These are phyloP conservation scores for Sphaerosporella brunnea DNA, from an alignment of 495 filamentous ascomycete species.

Conservation along the genomic window DNA sequence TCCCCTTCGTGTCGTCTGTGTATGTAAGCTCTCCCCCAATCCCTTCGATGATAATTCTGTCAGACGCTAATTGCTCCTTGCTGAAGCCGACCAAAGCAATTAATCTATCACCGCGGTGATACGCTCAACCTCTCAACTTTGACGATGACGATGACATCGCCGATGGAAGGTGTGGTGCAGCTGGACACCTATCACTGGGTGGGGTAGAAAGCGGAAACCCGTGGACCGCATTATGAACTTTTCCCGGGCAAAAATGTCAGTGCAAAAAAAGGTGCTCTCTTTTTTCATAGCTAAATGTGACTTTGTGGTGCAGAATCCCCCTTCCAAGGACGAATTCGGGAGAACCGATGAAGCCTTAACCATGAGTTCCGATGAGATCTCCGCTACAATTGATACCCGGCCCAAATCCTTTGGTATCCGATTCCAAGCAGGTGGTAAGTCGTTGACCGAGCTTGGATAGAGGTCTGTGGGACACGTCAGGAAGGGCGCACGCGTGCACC, in stretches of 20 bases:
- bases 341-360: conserved; percentile 9
- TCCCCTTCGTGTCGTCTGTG: conserved; percentile 12
- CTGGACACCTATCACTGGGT: conserved; percentile 13
- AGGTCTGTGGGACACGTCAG: conserved; percentile 33
- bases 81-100: conserved; percentile 14
- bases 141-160: conserved; percentile 9
- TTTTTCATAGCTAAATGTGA: no score
- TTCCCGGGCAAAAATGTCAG: no score
- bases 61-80: no score
- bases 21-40: background rate
- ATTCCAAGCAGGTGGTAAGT: conserved; percentile 9
- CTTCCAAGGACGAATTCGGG: no score
- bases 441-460: conserved; percentile 20
- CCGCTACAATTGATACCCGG: conserved; percentile 8
- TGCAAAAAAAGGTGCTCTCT: no score
- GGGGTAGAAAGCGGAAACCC: conserved; percentile 6
- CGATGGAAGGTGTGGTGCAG: conserved; percentile 11
- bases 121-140: conserved; percentile 15
- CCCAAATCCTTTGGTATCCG: conserved; percentile 16
- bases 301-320: no score
- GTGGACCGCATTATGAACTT: conserved; percentile 10
- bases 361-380: conserved; percentile 4
- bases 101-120: conserved; percentile 9
- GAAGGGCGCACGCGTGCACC: conserved; percentile 29
- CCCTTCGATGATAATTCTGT: background rate